phyloP scores from a whole-genome alignment of 2,329 filamentous ascomycete genomes.

The Ramichloridium luteum region DNA sequence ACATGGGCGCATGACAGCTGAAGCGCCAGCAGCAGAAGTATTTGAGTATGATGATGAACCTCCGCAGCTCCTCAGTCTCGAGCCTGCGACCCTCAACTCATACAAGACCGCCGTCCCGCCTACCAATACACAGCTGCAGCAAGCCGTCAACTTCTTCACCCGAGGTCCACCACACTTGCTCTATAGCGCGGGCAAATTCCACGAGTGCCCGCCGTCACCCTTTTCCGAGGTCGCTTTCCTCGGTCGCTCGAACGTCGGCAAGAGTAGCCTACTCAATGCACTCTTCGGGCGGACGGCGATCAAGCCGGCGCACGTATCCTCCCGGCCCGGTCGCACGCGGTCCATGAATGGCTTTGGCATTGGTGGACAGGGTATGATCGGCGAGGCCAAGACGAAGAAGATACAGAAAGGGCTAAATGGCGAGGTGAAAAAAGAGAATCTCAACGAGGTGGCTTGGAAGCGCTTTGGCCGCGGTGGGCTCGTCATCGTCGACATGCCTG shows the following conservation, averaged over 20 bases:
- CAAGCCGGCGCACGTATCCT: conserved; percentile 43
- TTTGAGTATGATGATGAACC: no score
- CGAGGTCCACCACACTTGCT: conserved; percentile 41
- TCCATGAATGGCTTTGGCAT: conserved; percentile 57
- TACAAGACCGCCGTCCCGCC: conserved; percentile 24
- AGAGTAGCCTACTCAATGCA: conserved; percentile 54
- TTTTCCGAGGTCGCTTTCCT: conserved; percentile 54
- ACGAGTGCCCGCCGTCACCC: conserved; percentile 41
- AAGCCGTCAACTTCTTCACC: conserved; percentile 35
- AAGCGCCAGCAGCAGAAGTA: no score
- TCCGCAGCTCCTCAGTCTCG: no score
- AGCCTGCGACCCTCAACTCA: conserved; percentile 20
- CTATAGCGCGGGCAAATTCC: conserved; percentile 50
- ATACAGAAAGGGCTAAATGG: conserved; percentile 27
- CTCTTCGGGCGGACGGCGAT: conserved; percentile 36
- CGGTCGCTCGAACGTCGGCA: conserved; percentile 59
- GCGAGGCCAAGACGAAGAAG: conserved; percentile 16
- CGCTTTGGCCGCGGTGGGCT: conserved; percentile 32
- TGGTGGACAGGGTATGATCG: conserved; percentile 25
- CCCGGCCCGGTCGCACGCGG: conserved; percentile 48
- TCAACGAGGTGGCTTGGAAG: conserved; percentile 13
- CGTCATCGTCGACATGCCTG: conserved; percentile 58
- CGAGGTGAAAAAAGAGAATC: no score
- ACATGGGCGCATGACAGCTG: no score
- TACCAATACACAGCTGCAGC: conserved; percentile 25